Evolutionary conservation across 1,139 yeast genomes (phyloP), one percentile per base, ranked within the genome.

Genomic region (Maudiozyma humilis): DNA sequence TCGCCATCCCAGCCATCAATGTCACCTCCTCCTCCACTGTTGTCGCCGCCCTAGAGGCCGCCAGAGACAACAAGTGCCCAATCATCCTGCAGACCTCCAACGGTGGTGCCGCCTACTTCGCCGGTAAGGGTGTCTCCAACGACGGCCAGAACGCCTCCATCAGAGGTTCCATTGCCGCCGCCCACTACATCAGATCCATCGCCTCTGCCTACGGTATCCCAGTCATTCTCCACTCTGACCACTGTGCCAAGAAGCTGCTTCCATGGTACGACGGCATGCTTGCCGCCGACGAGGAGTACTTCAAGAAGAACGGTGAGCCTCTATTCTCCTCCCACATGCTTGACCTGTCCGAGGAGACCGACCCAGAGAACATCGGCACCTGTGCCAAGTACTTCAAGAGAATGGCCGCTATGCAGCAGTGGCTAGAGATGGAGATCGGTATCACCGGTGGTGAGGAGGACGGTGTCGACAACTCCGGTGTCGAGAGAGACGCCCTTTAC

Each of bases 401-500:
- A 73, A 88, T 87, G 80, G 75, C 94, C 68, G 88, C 86, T 73
- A 78, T 89, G 80, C 76, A 79, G 75, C 97, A 91, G 76, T 91
- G 93, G 91, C 81, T 91, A 68, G 99, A 91, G 79, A 93, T 91
- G 98, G 99, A 91, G 78, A 91, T 91, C 68, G 99, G 98, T 80
- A 91, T 91, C 79, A 93, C 98, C 67, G 97, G 98, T 75, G 98
- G 98, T 82, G 98, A 91, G 76, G 98, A 91, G 75, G 99, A 91
- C 68, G 99, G 99, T 81, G 98, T 93, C 64, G 93, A 91, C 82
- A 93, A 91, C 79, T 93, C 89, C 72, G 77, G 80, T 69, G 96
- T 86, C 56, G 79, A 80, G 68, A 82, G 84, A 72, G 88, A 85
- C 56, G 70, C 84, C 55, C 77, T 91, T 63, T 93, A 91, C 83